These are phyloP conservation scores for Chrysoporthe austroafricana DNA, from an alignment of 2,329 filamentous ascomycete species.

Conservation along the genomic window DNA sequence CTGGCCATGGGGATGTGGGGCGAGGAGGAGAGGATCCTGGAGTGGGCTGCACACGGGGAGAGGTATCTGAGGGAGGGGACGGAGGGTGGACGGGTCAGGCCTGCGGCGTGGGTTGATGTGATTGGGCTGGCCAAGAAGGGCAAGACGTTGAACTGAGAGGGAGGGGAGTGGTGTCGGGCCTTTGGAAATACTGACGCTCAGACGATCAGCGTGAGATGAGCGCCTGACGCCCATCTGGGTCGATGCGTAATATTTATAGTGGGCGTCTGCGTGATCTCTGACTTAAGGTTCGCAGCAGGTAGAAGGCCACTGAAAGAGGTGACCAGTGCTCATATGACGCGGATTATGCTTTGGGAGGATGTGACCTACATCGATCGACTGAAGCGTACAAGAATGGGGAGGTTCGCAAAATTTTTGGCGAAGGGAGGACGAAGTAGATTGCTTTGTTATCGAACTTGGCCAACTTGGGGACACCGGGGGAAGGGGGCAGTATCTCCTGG, in stretches of 20 bases:
- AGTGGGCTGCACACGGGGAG: slow-evolving; percentile 63
- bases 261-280: too few relatives aligned
- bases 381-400: too few relatives aligned
- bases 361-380: too few relatives aligned
- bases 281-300: too few relatives aligned
- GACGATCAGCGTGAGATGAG: too few relatives aligned
- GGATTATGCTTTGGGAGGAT: too few relatives aligned
- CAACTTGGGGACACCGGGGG: too few relatives aligned
- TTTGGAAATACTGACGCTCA: not conserved
- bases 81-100: slow-evolving; percentile 53
- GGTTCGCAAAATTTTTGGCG: too few relatives aligned
- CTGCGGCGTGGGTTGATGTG: slow-evolving; percentile 63
- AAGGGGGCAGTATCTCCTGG: too few relatives aligned
- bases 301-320: not conserved
- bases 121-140: slow-evolving; percentile 42
- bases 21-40: slow-evolving; percentile 63
- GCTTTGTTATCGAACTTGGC: too few relatives aligned
- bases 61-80: slow-evolving; percentile 54
- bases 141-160: slow-evolving; percentile 8
- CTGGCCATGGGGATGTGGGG: slow-evolving; percentile 72
- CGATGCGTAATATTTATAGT: not conserved
- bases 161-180: not conserved
- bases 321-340: too few relatives aligned
- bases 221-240: not conserved
- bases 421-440: too few relatives aligned